Evolutionary conservation across 2,329 filamentous ascomycete genomes (phyloP).

Genomic region (Cladorrhinum sp.): DNA sequence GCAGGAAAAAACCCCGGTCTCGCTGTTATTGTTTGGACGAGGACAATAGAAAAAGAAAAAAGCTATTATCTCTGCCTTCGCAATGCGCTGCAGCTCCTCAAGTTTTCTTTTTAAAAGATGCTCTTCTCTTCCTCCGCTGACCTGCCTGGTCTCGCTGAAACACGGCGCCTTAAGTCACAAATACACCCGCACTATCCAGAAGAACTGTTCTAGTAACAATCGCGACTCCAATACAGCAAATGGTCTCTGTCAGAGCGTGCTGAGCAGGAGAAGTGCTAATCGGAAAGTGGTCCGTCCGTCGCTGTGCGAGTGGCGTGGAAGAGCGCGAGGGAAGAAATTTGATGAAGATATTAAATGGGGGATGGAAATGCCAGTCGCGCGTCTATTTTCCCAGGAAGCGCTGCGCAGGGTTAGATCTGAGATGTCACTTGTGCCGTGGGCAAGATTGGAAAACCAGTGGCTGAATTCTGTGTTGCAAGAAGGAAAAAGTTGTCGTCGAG

Average conservation of each 20-base stretch:
- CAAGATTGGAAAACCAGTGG: too few species aligned
- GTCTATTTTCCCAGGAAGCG: neutral
- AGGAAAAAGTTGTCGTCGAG: neutral
- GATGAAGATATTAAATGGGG: neutral
- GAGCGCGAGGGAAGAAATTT: neutral
- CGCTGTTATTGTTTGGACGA: conserved; percentile 1
- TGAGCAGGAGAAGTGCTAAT: neutral
- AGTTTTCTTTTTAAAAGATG: neutral
- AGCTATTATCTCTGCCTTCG: neutral
- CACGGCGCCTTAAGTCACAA: neutral
- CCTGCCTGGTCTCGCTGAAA: neutral
- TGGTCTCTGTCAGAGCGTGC: neutral
- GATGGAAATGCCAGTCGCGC: neutral
- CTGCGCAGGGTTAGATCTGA: neutral
- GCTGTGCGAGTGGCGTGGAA: neutral
- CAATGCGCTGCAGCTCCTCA: neutral
- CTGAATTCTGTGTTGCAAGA: neutral
- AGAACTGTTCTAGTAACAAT: neutral
- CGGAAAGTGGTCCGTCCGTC: neutral
- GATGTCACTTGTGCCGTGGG: neutral
- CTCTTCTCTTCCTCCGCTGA: neutral
- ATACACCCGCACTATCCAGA: neutral
- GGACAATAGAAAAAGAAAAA: neutral
- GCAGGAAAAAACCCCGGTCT: neutral
- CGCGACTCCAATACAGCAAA: neutral